Evolutionary conservation across 2,329 filamentous ascomycete species (phyloP), one percentile per base, ranked within the genome.

Genomic region (Xylaria sp.): DNA sequence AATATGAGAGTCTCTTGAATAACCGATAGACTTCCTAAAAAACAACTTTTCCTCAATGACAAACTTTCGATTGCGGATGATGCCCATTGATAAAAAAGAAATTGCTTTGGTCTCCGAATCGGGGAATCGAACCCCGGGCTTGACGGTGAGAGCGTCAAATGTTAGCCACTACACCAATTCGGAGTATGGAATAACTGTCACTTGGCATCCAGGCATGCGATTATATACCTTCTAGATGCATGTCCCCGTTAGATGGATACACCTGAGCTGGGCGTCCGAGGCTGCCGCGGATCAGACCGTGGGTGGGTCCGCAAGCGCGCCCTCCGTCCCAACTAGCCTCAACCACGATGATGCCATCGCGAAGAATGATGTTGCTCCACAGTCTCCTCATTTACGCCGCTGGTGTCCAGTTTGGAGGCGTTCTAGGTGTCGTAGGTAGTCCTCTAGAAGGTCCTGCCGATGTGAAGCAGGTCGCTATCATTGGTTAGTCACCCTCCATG

Each of bases 381-480:
- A 6, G 34, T 16, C 13, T 62, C 18, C 19, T 65, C 37, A 47
- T 52, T 55, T 54, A 35, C 10, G 34, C 62, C n/a, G 9, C 16
- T 19, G 46, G 60, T 9, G 51, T 65, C 16, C 52, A 53, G 23
- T 52, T 55, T 10, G 55, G 37, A 52, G 76, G 79, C 7, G 76
- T 76, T 60, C 76, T 77, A 52, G 72, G 71, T 10, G 74, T 70
- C 57, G 68, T 70, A 13, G 37, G 37, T 42, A 42, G 9, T 13
- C 37, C 9, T 42, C 37, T 13, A 10, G 78, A 83, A 59, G 68
- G 73, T 1, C 70, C 71, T 1, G 72, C 74, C 19, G 76, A 80
- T 58, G 78, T 82, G 11, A 79, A 69, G n/a, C 87, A 84, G 80
- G 81, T 84, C 64, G 80, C 86, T 7, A 72, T 88, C 50, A 84